Base-by-base conservation (phyloP, 1,284 basidiomycete genomes). In the Sporisorium exsertum region DNA sequence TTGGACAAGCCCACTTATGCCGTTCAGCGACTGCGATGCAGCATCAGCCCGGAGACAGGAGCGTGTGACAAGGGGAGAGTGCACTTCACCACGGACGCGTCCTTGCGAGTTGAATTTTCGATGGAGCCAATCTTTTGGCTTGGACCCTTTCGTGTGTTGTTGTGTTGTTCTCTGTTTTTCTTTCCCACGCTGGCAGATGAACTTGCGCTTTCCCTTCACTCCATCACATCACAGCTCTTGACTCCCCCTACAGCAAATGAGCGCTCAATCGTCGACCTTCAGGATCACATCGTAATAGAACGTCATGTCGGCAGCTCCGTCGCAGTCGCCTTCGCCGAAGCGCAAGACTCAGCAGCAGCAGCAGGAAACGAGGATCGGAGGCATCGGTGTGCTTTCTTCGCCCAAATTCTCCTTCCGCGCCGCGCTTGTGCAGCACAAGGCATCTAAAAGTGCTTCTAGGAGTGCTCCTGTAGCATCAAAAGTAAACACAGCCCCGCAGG, bases 331-430 rank as follows among this genome's bases (percentile, higher is more conserved):
- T 3, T 72, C 69, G 9, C 69, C 69, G 1, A 72, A 62, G 35
- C 64, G 59, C 58, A 71, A 65, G 43, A 20, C 53, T 16, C 45
- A 53, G 8, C 66, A 59, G 27, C 57, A 42, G 15, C 62, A 52
- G 22, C 51, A 54, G 33, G 55, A 57, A 27, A 26, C 49, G 16
- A 50, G 40, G 3, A 29, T 42, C 15, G 60, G 55, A 22, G 55
- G 45, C 26, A 58, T 59, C n/a, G 42, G 55, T 3, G 63, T 45
- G 24, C 46, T 72, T 4, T 58, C 64, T 13, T 59, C 68, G 10
- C 66, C 67, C 29, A 76, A 76, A 42, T 76, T 76, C 52, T 76
- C 72, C 15, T 76, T 76, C 33, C 60, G 60, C 16, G 64, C 72
- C 15, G 72, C 72, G 7, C 35, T 76, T 0, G 55, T 60, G 0